phyloP scores from a whole-genome alignment of 1,139 yeast species.

The Suzukiozyma palmioleophila region DNA sequence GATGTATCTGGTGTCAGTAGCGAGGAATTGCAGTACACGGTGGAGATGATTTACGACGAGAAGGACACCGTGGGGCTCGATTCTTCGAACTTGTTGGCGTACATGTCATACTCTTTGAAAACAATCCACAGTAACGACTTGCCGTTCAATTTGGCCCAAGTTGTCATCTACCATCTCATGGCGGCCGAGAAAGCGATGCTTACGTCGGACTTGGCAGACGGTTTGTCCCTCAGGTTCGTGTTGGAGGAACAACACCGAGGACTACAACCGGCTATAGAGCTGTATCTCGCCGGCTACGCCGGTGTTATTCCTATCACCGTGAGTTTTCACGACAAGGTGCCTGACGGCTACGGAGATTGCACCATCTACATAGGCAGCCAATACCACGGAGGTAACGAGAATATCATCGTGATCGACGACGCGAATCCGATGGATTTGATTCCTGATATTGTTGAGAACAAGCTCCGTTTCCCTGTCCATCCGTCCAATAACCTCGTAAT shows the following conservation, averaged over 20 bases:
- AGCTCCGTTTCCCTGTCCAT: constrained; percentile 4
- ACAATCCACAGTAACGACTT: constrained; percentile 38
- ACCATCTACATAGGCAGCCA: background rate
- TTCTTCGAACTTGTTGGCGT: constrained; percentile 37
- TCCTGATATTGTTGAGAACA: constrained; percentile 1
- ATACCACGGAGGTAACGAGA: background rate
- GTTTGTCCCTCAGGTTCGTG: background rate
- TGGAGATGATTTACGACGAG: constrained; percentile 25
- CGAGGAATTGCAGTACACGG: constrained; percentile 15
- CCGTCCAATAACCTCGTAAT: constrained; percentile 5
- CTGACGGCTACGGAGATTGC: background rate
- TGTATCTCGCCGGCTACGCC: background rate
- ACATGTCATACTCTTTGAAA: constrained; percentile 23
- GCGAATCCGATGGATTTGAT: background rate
- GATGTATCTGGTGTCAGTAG: background rate
- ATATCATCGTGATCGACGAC: background rate
- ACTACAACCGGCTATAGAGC: background rate
- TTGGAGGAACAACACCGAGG: background rate
- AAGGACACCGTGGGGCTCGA: constrained; percentile 36
- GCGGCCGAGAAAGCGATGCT: background rate
- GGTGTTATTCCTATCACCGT: background rate
- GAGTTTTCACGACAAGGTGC: background rate
- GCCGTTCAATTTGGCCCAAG: constrained; percentile 36
- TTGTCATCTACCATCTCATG: constrained; percentile 23
- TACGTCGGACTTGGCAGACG: background rate